Evolutionary conservation across 257 asterid species (phyloP).

Genomic region (Petrea volubilis): DNA sequence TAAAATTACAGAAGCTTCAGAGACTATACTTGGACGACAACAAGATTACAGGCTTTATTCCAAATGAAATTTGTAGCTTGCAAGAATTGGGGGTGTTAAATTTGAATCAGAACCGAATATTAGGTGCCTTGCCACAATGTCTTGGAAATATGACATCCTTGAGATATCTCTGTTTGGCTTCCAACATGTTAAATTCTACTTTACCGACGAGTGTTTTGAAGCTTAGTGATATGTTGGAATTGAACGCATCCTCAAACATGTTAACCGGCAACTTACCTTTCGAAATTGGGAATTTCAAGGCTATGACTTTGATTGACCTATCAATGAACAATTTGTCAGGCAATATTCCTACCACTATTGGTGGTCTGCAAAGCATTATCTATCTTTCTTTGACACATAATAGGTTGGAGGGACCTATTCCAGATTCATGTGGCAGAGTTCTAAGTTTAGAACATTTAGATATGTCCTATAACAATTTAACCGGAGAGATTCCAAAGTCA

Average conservation of each 20-base stretch:
- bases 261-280: constrained; percentile 5
- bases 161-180: neutral
- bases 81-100: neutral
- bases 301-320: neutral
- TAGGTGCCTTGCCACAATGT: constrained; percentile 13
- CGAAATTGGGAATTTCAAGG: constrained; percentile 15
- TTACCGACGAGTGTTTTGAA: constrained; percentile 20
- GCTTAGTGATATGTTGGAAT: neutral
- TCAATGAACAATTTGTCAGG: constrained; percentile 7
- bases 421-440: constrained; percentile 11
- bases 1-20: constrained; percentile 9
- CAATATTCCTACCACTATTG: constrained; percentile 7
- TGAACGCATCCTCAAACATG: constrained; percentile 13
- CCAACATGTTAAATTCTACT: constrained; percentile 19
- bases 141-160: constrained; percentile 6
- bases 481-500: too few species aligned
- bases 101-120: neutral
- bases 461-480: constrained; percentile 12
- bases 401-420: constrained; percentile 9
- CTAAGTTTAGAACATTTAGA: constrained; percentile 17
- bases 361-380: neutral
- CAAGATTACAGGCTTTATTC: constrained; percentile 3
- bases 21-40: constrained; percentile 1
- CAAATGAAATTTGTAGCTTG: constrained; percentile 3
- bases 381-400: neutral